These are phyloP conservation scores for Daldinia grandis DNA, from an alignment of 495 filamentous ascomycete species.

Conservation along the genomic window DNA sequence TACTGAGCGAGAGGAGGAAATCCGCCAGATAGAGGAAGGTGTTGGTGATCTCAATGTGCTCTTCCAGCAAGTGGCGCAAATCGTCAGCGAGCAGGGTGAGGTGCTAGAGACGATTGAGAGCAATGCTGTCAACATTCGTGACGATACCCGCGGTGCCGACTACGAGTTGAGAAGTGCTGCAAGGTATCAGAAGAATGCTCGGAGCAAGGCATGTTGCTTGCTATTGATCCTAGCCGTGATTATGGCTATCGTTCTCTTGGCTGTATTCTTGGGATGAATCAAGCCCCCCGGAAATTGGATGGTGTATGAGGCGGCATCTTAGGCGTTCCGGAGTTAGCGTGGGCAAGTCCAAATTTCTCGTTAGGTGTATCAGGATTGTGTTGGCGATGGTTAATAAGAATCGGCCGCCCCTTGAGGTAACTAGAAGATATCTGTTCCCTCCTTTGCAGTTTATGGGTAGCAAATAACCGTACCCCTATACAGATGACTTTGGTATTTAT, in stretches of 20 bases:
- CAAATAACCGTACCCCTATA: background rate
- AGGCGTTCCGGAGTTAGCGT: slow-evolving; percentile 36
- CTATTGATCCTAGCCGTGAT: slow-evolving; percentile 91
- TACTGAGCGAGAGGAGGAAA: slow-evolving; percentile 93
- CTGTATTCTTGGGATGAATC: slow-evolving; percentile 72
- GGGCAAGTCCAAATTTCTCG: slow-evolving; percentile 4
- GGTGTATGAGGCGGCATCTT: slow-evolving; percentile 28
- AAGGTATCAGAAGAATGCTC: slow-evolving; percentile 89
- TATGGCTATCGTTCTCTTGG: slow-evolving; percentile 84
- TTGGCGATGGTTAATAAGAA: slow-evolving; percentile 5
- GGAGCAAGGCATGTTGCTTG: slow-evolving; percentile 91
- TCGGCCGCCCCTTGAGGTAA: slow-evolving; percentile 1
- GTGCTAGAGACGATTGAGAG: slow-evolving; percentile 86
- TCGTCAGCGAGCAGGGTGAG: slow-evolving; percentile 92
- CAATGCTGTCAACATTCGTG: slow-evolving; percentile 82
- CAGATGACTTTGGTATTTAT: background rate
- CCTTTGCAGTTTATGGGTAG: background rate
- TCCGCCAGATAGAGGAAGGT: slow-evolving; percentile 94
- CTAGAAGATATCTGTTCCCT: slow-evolving; percentile 7
- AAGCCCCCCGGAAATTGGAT: background rate
- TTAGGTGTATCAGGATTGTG: slow-evolving; percentile 14
- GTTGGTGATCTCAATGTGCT: slow-evolving; percentile 96
- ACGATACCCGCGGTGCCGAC: slow-evolving; percentile 84
- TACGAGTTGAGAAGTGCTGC: slow-evolving; percentile 82
- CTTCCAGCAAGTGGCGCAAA: slow-evolving; percentile 95